Evolutionary conservation across 805 yeast genomes (phyloP), one percentile per base, ranked within the genome.

Genomic region (Ogataea chonburiensis): DNA sequence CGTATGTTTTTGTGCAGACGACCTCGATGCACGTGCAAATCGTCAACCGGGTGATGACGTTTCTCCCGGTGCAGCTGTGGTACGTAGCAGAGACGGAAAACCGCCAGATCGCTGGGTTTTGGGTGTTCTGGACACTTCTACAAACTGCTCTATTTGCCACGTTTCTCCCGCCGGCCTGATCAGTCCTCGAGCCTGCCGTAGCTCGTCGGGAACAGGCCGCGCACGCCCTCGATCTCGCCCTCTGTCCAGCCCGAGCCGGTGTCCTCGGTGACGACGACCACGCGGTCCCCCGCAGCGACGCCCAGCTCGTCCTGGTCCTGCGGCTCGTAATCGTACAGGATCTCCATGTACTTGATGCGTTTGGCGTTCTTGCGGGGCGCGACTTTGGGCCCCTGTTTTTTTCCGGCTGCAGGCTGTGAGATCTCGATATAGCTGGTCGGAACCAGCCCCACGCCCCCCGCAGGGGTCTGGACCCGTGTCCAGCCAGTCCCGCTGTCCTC

Each of bases 181-280:
- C 30, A 37, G 5, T 41, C 42, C 40, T 44, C 31, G 34, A 47
- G 23, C 45, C 61, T 64, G 34, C 78, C 80, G 57, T 89, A 89
- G 43, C 83, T 68, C 0, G 93, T 79, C 5, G 98, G 98, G 60
- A 86, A 80, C 37, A 83, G 56, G 1, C 95, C 95, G 13, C 63
- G 66, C 6, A 43, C 46, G 0, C 91, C 93, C 45, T 77, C 67
- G 5, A 82, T 41, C 55, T 85, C 91, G 9, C 97, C 98, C 48
- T 80, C 84, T 2, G 97, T 89, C 99, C 99, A 93, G 0, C 98
- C 98, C 24, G 73, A 73, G 7, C 87, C 89, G 47, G 82, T 85
- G 34, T 81, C 84, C 33, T 79, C 86, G 18, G 73, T 79, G 1
- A 84, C 52, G 9, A 93, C 71, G 8, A 73, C 70, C 13, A 93